phyloP scores from a whole-genome alignment of 768 basidiomycete species.

The Lactarius hatsudake region DNA sequence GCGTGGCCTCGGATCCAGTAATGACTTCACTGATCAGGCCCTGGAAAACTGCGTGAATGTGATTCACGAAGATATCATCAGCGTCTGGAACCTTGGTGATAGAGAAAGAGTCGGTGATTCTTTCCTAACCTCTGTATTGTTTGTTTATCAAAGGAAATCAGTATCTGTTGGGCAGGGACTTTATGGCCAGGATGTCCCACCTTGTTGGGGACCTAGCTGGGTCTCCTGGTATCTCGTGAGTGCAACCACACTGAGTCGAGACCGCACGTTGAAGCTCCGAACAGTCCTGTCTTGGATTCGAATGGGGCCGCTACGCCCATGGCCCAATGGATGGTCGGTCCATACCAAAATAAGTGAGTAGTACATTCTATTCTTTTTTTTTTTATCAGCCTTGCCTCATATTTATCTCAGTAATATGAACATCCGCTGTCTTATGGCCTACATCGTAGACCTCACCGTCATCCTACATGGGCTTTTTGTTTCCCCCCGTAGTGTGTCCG shows the following conservation, averaged over 20 bases:
- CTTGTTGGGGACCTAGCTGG: not conserved
- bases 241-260: not conserved
- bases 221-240: not conserved
- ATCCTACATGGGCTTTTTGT: not conserved
- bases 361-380: not conserved
- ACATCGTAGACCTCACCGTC: constrained; percentile 18
- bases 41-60: not conserved
- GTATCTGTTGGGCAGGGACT: constrained; percentile 5
- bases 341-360: constrained; percentile 4
- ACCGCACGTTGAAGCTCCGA: not conserved
- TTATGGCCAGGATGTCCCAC: not conserved
- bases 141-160: not conserved
- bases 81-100: constrained; percentile 3
- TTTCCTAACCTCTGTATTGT: not conserved
- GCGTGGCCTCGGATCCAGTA: constrained; percentile 13
- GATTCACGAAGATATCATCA: constrained; percentile 10
- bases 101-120: not conserved
- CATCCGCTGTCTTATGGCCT: constrained; percentile 11
- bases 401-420: not conserved
- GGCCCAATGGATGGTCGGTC: not conserved
- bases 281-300: not conserved
- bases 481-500: not conserved
- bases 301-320: not conserved
- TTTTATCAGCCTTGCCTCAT: not conserved
- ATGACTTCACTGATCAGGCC: not conserved